Conservation (phyloP, 306 rosid genomes). For the Chamaecrista fasciculata region DNA sequence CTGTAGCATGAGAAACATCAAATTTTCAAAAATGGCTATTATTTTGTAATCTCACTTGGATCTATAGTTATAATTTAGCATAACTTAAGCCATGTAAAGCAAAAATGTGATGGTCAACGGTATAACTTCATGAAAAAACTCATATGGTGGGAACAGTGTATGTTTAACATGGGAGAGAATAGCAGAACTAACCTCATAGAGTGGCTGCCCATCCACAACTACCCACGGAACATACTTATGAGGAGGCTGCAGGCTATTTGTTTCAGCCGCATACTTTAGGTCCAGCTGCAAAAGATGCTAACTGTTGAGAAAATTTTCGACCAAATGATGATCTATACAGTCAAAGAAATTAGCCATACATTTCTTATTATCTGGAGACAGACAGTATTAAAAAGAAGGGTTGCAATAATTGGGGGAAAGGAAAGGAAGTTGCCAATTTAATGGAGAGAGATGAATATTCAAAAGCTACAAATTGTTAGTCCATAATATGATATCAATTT, state of each 20-base stretch:
- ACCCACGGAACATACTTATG: constrained; percentile 90
- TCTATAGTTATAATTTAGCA: neutral
- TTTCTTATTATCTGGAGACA: constrained; percentile 4
- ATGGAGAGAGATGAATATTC: neutral
- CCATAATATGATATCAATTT: neutral
- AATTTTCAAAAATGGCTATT: constrained; percentile 5
- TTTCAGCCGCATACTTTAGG: constrained; percentile 65
- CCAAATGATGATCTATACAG: constrained; percentile 9
- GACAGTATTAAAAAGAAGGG: too few relatives aligned
- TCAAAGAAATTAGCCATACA: constrained; percentile 13
- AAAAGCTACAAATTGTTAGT: constrained; percentile 17
- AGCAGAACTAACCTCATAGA: constrained; percentile 72
- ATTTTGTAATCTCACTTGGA: neutral
- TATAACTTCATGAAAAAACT: neutral
- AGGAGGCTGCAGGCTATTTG: constrained; percentile 71
- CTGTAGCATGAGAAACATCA: constrained; percentile 39
- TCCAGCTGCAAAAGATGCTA: constrained; percentile 68
- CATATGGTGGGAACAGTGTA: neutral
- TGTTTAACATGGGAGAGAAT: neutral
- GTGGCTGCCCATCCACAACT: constrained; percentile 81
- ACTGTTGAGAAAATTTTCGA: neutral
- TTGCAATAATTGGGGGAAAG: too few relatives aligned
- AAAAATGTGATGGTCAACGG: neutral
- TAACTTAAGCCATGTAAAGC: neutral
- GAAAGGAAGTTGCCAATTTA: constrained; percentile 2